These are phyloP conservation scores for Colletotrichum shisoi DNA, from an alignment of 2,329 filamentous ascomycete species.

Conservation along the genomic window DNA sequence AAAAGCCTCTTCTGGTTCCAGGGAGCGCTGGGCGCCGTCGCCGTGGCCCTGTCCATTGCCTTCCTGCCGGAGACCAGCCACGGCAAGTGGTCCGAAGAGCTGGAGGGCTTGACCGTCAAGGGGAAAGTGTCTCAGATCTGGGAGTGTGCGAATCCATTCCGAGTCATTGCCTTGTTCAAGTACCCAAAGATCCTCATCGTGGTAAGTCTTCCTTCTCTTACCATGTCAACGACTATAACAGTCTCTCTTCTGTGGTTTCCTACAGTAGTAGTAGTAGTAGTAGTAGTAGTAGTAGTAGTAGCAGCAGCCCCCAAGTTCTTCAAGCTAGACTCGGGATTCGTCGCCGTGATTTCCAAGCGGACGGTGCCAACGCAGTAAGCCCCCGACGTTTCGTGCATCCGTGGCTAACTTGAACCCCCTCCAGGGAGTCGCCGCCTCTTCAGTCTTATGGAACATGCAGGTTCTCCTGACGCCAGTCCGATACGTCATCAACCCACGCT, in stretches of 20 bases:
- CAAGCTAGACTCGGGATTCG: too few relatives aligned
- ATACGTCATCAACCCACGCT: constrained; percentile 75
- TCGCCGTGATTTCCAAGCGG: not conserved
- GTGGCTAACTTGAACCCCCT: constrained; percentile 6
- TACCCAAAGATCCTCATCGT: constrained; percentile 71
- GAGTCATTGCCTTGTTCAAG: constrained; percentile 67
- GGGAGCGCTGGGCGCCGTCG: constrained; percentile 65
- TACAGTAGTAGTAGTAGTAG: too few relatives aligned
- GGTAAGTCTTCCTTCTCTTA: constrained; percentile 41
- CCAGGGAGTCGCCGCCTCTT: constrained; percentile 60
- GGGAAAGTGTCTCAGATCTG: constrained; percentile 52
- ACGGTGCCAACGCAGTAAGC: constrained; percentile 2
- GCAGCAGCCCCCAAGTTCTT: too few relatives aligned
- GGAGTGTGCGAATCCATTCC: constrained; percentile 70
- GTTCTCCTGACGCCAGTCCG: constrained; percentile 72
- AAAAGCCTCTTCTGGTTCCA: constrained; percentile 76
- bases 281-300: too few relatives aligned
- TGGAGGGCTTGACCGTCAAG: constrained; percentile 61
- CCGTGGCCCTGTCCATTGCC: constrained; percentile 63
- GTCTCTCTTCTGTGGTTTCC: not conserved
- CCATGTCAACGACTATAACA: not conserved
- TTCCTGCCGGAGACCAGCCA: constrained; percentile 75
- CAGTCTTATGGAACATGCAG: constrained; percentile 77
- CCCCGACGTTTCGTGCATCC: not conserved
- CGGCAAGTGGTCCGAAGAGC: constrained; percentile 67